Base-by-base conservation (phyloP, 2,329 filamentous ascomycete species). In the Ophiostoma australiae region DNA sequence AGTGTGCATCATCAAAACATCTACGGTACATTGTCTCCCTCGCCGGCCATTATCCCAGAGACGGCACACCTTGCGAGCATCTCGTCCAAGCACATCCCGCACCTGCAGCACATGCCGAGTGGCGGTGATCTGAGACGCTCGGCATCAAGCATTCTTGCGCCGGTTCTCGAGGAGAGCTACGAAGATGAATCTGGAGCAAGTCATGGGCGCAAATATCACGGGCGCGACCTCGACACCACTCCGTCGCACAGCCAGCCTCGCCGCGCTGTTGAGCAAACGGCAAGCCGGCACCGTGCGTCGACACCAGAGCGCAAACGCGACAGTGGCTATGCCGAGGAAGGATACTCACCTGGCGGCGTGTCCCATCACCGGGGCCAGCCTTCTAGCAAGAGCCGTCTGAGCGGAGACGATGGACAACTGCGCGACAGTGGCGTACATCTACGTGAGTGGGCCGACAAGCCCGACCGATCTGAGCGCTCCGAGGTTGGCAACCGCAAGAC, bases 401-500 rank as follows among this genome's bases (percentile, higher is more conserved):
- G 65, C 58, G 61, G 55, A 10, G 67, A 67, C 27, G 78, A 81
- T 39, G 76, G 78, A 39, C 69, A 70, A 23, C 78, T 81, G 68
- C 82, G 84, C 63, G 86, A 89, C 75, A 89, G 87, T 77, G 86
- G 85, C 35, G 83, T 88, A 39, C 84, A 87, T 74, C 79, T 87
- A 63, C 82, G 81, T 31, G 84, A 86, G 58, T 81, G 79, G 80
- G 73, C 76, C 2, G 66, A 33, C 7, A 27, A 67, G 3, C 67
- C 27, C n/a, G 39, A 69, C 37, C n/a, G 20, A 7, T 17, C 44
- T 17, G 17, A n/a, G 44, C 44, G 20, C 15, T 20, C 44, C 20
- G 44, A 20, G 20, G 20, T 20, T 17, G 44, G 17, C 44, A 48
- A 17, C 44, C 44, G 20, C 44, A 48, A 58, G 52, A 58, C 52